Base-by-base conservation (phyloP, 768 basidiomycete genomes). In the Tricholomella constricta region DNA sequence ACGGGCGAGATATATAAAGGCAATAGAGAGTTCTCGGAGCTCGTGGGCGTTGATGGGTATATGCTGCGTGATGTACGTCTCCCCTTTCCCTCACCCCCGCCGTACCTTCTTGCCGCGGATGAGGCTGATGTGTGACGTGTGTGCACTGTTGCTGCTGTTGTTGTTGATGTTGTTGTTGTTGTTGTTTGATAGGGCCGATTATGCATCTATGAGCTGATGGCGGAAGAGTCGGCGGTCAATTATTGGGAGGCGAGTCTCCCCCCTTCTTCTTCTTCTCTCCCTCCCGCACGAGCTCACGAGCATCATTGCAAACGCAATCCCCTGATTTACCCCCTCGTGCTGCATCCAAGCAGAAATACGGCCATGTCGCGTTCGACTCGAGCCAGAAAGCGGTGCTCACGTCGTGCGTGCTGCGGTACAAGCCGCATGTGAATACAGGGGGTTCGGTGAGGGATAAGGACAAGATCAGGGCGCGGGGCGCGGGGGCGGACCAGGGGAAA, bases 1-100 rank as follows among this genome's bases (percentile, higher is more conserved):
- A 99, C 96, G 2, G 96, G 96, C 29, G 95, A 98, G 74, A 98
- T 98, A 57, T 98, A 98, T 78, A 98, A 98, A 69, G 95, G 89
- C 38, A 99, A 99, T 66, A 83, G 92, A 50, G 94, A 96, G 71
- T 98, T 99, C 67, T 87, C 93, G 6, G 91, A 93, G 63, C 76
- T 98, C 7, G 82, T 97, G 27, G 88, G 94, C 19, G 79, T 97
- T 26, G 91, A 94, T 52, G 89, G 91, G 34, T 84, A 84, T 55
- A 87, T 90, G 82, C 80, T 96, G 72, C 85, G 90, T n/a, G 93
- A 94, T 54, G 89, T 88, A 61, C 61, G 83, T 72, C 80, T 22
- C 20, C 9, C n/a, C n/a, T n/a, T n/a, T 22, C 20, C 9, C 17
- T 22, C 17, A 8, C 17, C 20, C 4, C 20, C 5, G 3, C 2